Conservation (phyloP, 2,329 filamentous ascomycete genomes). For the Iodosphaeria phyllophila region DNA sequence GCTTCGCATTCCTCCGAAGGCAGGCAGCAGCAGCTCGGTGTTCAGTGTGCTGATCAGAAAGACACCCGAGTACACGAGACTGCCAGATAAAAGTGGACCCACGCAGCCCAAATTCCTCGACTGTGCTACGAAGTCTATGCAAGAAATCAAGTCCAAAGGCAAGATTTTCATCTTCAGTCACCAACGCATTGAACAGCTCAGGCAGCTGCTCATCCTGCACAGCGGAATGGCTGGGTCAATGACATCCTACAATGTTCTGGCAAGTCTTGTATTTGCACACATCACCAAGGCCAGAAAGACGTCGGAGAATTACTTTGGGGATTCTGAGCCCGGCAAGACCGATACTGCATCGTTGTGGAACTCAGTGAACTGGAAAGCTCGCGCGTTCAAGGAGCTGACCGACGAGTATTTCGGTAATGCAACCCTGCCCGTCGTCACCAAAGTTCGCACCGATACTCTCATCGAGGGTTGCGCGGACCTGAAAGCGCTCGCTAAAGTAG, state of each 20-base stretch:
- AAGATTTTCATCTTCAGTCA: slow-evolving; percentile 21
- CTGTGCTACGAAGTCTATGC: slow-evolving; percentile 10
- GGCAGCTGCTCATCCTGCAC: slow-evolving; percentile 10
- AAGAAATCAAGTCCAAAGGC: slow-evolving; percentile 16
- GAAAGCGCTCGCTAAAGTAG: slow-evolving; percentile 12
- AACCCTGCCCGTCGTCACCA: slow-evolving; percentile 18
- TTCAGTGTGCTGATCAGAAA: slow-evolving; percentile 10
- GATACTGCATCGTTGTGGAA: slow-evolving; percentile 16
- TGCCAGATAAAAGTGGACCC: slow-evolving; percentile 16
- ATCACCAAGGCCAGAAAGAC: slow-evolving; percentile 15
- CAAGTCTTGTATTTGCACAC: slow-evolving; percentile 21
- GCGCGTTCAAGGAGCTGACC: slow-evolving; percentile 14
- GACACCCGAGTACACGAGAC: slow-evolving; percentile 20
- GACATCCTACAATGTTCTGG: slow-evolving; percentile 20
- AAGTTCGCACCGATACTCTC: slow-evolving; percentile 7
- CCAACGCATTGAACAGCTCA: slow-evolving; percentile 14
- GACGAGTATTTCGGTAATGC: slow-evolving; percentile 22
- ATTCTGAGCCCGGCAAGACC: too few relatives aligned
- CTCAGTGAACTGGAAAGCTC: slow-evolving; percentile 21
- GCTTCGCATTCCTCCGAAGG: too few relatives aligned
- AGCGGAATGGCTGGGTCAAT: slow-evolving; percentile 5
- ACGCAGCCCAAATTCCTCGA: slow-evolving; percentile 14
- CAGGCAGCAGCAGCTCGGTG: too few relatives aligned
- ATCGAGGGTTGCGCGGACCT: too few relatives aligned
- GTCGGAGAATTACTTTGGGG: too few relatives aligned